Evolutionary conservation across 1,284 basidiomycete species (phyloP).

Genomic region (Trichosporon asahii): DNA sequence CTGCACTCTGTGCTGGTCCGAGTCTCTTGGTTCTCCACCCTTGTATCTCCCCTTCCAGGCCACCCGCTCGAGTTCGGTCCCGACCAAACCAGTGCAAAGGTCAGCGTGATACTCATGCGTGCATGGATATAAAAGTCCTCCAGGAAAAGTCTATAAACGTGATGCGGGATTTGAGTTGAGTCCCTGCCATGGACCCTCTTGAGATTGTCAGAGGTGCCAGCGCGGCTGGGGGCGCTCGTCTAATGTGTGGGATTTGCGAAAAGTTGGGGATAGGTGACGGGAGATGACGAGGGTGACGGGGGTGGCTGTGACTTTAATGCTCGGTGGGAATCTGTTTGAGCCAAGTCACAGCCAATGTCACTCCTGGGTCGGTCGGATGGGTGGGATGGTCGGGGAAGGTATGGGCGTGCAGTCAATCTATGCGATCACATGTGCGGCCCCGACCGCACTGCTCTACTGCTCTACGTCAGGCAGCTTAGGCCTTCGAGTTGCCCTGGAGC

Average conservation of each 20-base stretch:
- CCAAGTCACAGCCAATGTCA: too few relatives aligned
- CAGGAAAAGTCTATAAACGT: constrained; percentile 11
- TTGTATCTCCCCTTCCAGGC: too few relatives aligned
- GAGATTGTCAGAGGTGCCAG: neutral
- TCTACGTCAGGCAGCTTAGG: constrained; percentile 19
- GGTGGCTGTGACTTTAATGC: neutral
- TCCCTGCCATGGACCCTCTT: too few relatives aligned
- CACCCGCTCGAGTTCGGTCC: too few relatives aligned
- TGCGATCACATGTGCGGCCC: neutral
- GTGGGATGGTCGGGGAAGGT: neutral
- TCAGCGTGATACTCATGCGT: neutral
- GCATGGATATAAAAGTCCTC: constrained; percentile 5
- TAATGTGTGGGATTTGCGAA: constrained; percentile 1
- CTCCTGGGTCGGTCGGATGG: neutral
- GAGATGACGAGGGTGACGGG: neutral
- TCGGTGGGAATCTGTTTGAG: neutral
- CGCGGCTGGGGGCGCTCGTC: neutral
- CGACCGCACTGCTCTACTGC: neutral
- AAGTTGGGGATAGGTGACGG: neutral
- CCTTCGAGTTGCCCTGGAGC: constrained; percentile 29
- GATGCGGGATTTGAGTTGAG: too few relatives aligned
- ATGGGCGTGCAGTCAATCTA: neutral
- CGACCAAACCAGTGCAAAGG: too few relatives aligned
- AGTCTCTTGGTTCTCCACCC: too few relatives aligned
- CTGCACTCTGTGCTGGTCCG: too few relatives aligned